A percentile compares a stretch with the other conserved stretches of the same genome.
These are phyloP conservation scores for Aspergillus taichungensis DNA, from an alignment of 495 filamentous ascomycete genomes.

Conservation along the genomic window DNA sequence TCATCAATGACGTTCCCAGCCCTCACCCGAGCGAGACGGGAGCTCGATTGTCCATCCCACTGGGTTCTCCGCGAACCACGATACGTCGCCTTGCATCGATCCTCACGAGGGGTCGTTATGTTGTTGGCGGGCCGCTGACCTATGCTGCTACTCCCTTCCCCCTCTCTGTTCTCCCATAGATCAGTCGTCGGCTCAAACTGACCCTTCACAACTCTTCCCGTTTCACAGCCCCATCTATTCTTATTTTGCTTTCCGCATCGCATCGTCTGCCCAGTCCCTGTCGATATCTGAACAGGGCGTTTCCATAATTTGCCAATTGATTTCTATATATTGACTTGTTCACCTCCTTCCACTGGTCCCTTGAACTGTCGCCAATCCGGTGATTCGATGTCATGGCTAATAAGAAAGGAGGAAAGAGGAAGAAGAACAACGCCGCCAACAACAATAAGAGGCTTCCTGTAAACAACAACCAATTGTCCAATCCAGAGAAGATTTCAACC, in stretches of 20 bases:
- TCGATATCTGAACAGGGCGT: constrained; percentile 20
- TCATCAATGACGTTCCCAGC: constrained; percentile 31
- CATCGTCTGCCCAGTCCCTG: constrained; percentile 11
- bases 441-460: constrained; percentile 18
- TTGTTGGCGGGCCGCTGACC: constrained; percentile 11
- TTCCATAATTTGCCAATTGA: constrained; percentile 25
- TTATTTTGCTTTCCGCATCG: constrained; percentile 11
- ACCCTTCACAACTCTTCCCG: constrained; percentile 19
- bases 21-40: constrained; percentile 19
- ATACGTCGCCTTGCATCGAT: constrained; percentile 35
- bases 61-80: constrained; percentile 25
- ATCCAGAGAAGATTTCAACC: constrained; percentile 11
- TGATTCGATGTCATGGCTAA: constrained; percentile 30
- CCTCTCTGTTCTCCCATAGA: constrained; percentile 26
- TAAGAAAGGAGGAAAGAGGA: constrained; percentile 25
- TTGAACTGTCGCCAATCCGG: constrained; percentile 18
- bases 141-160: constrained; percentile 8
- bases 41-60: constrained; percentile 22
- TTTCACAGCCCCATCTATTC: constrained; percentile 16
- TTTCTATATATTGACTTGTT: constrained; percentile 19
- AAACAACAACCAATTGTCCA: constrained; percentile 19
- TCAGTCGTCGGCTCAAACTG: constrained; percentile 11
- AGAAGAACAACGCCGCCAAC: constrained; percentile 26
- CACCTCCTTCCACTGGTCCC: constrained; percentile 14
- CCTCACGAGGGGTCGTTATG: constrained; percentile 12